A percentile compares a stretch with the other conserved stretches of the same genome.
Conservation (phyloP, 1,284 basidiomycete species). For the Mixia osmundae region DNA sequence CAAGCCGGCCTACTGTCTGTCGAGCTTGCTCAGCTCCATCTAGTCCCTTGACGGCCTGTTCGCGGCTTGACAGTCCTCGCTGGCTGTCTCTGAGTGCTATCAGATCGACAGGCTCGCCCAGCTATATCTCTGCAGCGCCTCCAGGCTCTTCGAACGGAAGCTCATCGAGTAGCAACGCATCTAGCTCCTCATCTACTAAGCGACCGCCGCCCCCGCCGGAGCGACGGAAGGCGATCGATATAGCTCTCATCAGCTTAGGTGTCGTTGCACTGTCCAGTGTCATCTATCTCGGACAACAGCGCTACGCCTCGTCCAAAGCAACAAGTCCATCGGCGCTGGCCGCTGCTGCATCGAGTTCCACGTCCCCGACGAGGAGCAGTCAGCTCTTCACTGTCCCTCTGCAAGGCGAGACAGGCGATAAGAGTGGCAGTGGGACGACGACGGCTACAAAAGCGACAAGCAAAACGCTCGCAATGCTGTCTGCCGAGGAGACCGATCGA, state of each 20-base stretch:
- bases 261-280: neutral
- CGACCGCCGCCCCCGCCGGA: neutral
- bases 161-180: neutral
- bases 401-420: neutral
- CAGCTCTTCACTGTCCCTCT: neutral
- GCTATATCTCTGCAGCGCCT: no score
- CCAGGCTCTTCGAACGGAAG: neutral
- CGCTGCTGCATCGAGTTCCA: neutral
- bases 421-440: no score
- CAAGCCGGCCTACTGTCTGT: no score
- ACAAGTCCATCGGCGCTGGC: neutral
- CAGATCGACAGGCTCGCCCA: no score
- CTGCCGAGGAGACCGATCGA: conserved; percentile 33
- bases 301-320: neutral
- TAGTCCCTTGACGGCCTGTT: no score
- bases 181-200: no score
- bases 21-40: no score
- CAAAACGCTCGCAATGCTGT: conserved; percentile 27
- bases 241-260: neutral
- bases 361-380: neutral
- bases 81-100: no score
- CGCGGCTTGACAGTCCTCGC: no score
- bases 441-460: no score
- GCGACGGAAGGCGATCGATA: neutral
- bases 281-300: neutral